phyloP scores from a whole-genome alignment of 768 basidiomycete species.

The Podaxis pistillaris region DNA sequence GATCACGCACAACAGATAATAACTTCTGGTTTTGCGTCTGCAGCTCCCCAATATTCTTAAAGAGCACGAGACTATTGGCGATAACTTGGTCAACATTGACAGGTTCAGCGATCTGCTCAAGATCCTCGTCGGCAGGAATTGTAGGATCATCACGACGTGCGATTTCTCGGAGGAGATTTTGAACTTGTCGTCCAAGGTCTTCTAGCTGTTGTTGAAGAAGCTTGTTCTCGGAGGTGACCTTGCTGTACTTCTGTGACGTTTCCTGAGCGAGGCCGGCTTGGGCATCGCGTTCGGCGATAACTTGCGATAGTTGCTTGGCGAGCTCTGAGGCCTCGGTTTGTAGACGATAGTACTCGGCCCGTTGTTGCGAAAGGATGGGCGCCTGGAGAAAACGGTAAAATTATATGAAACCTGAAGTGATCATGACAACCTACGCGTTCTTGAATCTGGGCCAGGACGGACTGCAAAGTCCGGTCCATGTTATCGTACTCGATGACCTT shows the following conservation, averaged over 20 bases:
- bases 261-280: constrained; percentile 56
- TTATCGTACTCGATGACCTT: constrained; percentile 83
- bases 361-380: constrained; percentile 87
- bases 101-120: constrained; percentile 36
- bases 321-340: constrained; percentile 79
- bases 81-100: constrained; percentile 75
- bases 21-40: constrained; percentile 92
- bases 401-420: background rate
- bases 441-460: constrained; percentile 86
- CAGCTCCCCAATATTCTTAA: constrained; percentile 74
- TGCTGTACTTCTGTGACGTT: constrained; percentile 57
- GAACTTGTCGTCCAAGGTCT: constrained; percentile 85
- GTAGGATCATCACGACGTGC: constrained; percentile 82
- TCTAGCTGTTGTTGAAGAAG: constrained; percentile 74
- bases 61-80: constrained; percentile 84
- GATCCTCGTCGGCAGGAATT: constrained; percentile 69
- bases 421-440: constrained; percentile 61
- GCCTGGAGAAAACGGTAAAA: constrained; percentile 50
- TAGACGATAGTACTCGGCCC: constrained; percentile 82
- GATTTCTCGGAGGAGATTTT: constrained; percentile 73
- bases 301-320: constrained; percentile 72
- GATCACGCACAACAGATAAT: constrained; percentile 76
- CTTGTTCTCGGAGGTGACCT: constrained; percentile 58
- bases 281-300: constrained; percentile 73
- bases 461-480: constrained; percentile 77